Evolutionary conservation across 768 basidiomycete genomes (phyloP).

Genomic region (Serendipita indica): DNA sequence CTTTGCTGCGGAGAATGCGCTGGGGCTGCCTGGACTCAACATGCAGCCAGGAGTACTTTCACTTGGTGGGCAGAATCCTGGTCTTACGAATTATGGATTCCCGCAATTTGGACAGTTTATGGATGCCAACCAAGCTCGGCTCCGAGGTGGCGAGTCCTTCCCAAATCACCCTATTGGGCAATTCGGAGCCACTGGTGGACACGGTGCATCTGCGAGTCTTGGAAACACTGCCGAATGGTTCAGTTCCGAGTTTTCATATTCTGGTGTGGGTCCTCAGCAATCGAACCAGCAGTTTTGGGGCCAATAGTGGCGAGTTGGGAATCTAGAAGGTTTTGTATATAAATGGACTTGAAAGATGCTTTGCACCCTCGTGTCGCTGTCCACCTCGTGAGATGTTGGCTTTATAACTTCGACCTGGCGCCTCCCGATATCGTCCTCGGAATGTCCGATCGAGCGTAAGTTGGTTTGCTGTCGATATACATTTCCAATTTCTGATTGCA

Average conservation of each 20-base stretch:
- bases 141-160: constrained; percentile 5
- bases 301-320: neutral
- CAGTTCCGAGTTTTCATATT: neutral
- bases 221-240: constrained; percentile 1
- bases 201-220: neutral
- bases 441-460: constrained; percentile 2
- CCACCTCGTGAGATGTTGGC: neutral
- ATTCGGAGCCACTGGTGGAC: neutral
- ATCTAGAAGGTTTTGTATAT: too few species aligned
- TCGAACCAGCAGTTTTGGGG: neutral
- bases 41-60: neutral
- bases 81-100: neutral
- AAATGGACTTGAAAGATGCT: too few species aligned
- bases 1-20: neutral
- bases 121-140: neutral
- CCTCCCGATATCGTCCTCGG: neutral
- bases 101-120: neutral
- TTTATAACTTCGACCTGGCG: neutral
- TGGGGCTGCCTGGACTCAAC: neutral
- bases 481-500: neutral
- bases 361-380: neutral
- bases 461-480: neutral
- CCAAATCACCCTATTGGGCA: neutral
- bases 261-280: neutral
- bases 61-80: neutral